Base-by-base conservation (phyloP, 148 eudicot species). In the Simmondsia chinensis region DNA sequence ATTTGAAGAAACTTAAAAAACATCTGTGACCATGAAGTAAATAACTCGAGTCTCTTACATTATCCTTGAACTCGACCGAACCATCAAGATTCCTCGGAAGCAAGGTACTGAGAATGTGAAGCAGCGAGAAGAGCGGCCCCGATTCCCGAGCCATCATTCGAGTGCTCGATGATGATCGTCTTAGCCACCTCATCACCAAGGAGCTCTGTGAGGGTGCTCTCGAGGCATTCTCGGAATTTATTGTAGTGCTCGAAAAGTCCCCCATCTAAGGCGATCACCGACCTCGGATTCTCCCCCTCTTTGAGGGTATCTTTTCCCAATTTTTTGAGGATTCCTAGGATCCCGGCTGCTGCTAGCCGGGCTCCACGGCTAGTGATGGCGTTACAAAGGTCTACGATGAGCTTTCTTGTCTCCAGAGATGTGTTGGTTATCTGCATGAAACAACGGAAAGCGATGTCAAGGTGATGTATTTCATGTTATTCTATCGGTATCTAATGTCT, bases 51-150 rank as follows among this genome's bases (percentile, higher is more conserved):
- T n/a, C n/a, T n/a, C n/a, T n/a, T n/a, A n/a, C n/a, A n/a, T n/a
- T n/a, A n/a, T n/a, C n/a, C n/a, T n/a, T n/a, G n/a, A n/a, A n/a
- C n/a, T n/a, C n/a, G n/a, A n/a, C n/a, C n/a, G n/a, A n/a, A n/a
- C 31, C 22, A 3, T 29, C 45, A 30, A 12, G 39, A 59, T 36
- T 44, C 39, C 29, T 71, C 69, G 2, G 45, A 54, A 43, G 52
- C 76, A 0, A 65, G 76, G 52, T 85, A 85, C 47, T 69, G 88
- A 6, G 93, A 91, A 69, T 91, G 82, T 13, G 95, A 82, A n/a
- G 97, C 97, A 14, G 97, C 95, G 1, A 85, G 54, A 23, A 89
- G 84, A 30, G 97, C 87, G 29, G 97, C 95, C 27, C 97, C 97
- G 11, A 79, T 78, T 24, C 97, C 97, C 0, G 97, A 85, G 7